Evolutionary conservation across 192 early-diverging fungal species (phyloP), one percentile per base, ranked within the genome.

Genomic region (Coemansia sp.): DNA sequence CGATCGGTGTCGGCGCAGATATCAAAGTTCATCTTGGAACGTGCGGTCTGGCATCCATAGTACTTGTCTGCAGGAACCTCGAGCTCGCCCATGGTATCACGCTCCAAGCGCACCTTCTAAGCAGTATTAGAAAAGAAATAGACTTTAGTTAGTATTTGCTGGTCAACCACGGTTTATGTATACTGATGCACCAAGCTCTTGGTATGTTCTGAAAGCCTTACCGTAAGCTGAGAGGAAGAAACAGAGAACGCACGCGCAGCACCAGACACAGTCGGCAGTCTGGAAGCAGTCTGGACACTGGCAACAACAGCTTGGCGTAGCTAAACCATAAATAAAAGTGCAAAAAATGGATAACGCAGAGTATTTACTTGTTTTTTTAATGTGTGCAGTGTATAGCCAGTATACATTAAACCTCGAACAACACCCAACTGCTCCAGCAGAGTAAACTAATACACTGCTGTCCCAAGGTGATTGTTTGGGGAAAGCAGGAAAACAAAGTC

Each of bases 31-130:
- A 93, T 90, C 58, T 96, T 86, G 38, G 96, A 98, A 61, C 97
- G 89, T 76, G 95, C 93, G 34, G 97, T 98, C 85, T 99, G 97
- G 56, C 94, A 94, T 60, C 96, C 97, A 90, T 94, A 99, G 89
- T 97, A 98, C 76, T 89, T 89, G 85, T 98, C 93, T 20, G 93
- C 86, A 28, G 97, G 97, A 18, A 99, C 97, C 71, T 97, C 86
- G 60, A 99, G 86, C 74, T 94, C 91, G 56, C 97, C 97, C 85
- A 99, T 94, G 58, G 95, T 95, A 79, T 99, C 92, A 61, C 85
- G 86, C 81, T 94, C 92, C 57, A 86, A 63, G 82, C 92, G 90
- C 22, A 72, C 66, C 77, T 84, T 79, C 77, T 43, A 60, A 65
- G 11, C 18, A 5, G 8, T 38, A 41, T 37, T 38, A 12, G n/a